phyloP scores from a whole-genome alignment of 2,329 filamentous ascomycete genomes.

The Drechslera avenae region DNA sequence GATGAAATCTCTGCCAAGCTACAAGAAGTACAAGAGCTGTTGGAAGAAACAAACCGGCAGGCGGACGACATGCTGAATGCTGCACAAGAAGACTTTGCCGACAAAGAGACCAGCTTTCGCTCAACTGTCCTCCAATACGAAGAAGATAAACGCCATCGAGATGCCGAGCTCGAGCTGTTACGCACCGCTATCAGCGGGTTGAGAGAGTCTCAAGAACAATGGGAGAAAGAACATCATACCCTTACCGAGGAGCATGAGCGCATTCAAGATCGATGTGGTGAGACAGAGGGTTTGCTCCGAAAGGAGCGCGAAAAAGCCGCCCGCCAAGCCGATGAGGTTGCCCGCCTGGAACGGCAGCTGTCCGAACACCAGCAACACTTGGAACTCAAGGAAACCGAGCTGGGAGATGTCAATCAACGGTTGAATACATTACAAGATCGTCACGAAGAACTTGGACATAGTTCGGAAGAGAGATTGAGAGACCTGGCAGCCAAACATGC shows the following conservation, averaged over 20 bases:
- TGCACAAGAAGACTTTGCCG: conserved; percentile 28
- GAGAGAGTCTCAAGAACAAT: conserved; percentile 13
- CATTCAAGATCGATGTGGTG: conserved; percentile 33
- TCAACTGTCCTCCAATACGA: conserved; percentile 28
- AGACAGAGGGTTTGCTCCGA: conserved; percentile 32
- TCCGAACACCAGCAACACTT: conserved; percentile 27
- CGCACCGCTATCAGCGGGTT: conserved; percentile 10
- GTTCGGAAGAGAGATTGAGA: conserved; percentile 24
- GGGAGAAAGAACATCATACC: conserved; percentile 14
- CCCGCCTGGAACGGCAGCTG: conserved; percentile 24
- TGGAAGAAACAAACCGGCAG: conserved; percentile 44
- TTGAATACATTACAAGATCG: conserved; percentile 25
- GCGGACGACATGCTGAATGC: conserved; percentile 37
- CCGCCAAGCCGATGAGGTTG: conserved; percentile 29
- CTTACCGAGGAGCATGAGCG: conserved; percentile 37
- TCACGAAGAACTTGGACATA: conserved; percentile 25
- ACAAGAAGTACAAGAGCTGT: conserved; percentile 44
- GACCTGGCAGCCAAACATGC: conserved; percentile 25
- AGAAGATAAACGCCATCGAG: conserved; percentile 17
- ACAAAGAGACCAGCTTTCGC: conserved; percentile 47
- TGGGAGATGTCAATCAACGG: conserved; percentile 18
- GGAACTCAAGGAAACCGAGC: conserved; percentile 21
- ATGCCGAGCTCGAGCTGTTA: conserved; percentile 16
- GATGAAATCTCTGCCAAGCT: conserved; percentile 35
- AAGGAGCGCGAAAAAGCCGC: conserved; percentile 19